These are phyloP conservation scores for Vitis hybrid DNA, from an alignment of 177 flowering plant species.

Conservation along the genomic window DNA sequence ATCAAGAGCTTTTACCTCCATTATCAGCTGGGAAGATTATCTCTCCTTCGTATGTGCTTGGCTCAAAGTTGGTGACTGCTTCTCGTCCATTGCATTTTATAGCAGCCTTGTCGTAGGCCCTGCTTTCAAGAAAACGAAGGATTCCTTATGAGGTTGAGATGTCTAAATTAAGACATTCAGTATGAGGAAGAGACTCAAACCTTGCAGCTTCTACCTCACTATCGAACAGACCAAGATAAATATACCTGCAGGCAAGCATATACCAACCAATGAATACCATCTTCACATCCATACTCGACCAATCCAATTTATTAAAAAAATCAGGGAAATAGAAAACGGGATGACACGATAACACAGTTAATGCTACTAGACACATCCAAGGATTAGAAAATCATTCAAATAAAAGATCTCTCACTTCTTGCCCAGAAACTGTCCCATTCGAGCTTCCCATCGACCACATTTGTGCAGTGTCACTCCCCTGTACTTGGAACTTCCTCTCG, in stretches of 20 bases:
- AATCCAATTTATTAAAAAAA: too few species aligned
- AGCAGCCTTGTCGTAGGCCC: slow-evolving; percentile 76
- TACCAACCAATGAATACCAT: slow-evolving; percentile 12
- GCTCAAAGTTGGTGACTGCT: slow-evolving; percentile 63
- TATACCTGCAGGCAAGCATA: slow-evolving; percentile 48
- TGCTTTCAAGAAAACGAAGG: slow-evolving; percentile 11
- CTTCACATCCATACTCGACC: background rate
- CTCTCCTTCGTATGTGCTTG: slow-evolving; percentile 38
- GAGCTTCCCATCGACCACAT: slow-evolving; percentile 81
- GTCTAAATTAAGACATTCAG: background rate
- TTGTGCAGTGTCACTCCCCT: slow-evolving; percentile 72
- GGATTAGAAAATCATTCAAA: background rate
- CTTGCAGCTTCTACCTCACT: slow-evolving; percentile 67
- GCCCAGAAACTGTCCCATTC: slow-evolving; percentile 67
- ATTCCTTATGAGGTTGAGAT: background rate
- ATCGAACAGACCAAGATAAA: slow-evolving; percentile 67
- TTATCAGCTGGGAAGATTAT: slow-evolving; percentile 7
- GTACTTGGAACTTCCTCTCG: slow-evolving; percentile 60
- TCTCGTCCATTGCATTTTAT: slow-evolving; percentile 54
- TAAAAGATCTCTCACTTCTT: slow-evolving; percentile 43
- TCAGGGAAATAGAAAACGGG: too few species aligned
- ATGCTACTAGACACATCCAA: background rate
- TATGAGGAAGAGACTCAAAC: slow-evolving; percentile 21
- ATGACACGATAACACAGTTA: too few species aligned
- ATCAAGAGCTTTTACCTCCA: slow-evolving; percentile 21